A percentile compares a stretch with the other conserved stretches of the same genome.
Evolutionary conservation across 768 basidiomycete species (phyloP).

Genomic region (Cystobasidium ongulense): DNA sequence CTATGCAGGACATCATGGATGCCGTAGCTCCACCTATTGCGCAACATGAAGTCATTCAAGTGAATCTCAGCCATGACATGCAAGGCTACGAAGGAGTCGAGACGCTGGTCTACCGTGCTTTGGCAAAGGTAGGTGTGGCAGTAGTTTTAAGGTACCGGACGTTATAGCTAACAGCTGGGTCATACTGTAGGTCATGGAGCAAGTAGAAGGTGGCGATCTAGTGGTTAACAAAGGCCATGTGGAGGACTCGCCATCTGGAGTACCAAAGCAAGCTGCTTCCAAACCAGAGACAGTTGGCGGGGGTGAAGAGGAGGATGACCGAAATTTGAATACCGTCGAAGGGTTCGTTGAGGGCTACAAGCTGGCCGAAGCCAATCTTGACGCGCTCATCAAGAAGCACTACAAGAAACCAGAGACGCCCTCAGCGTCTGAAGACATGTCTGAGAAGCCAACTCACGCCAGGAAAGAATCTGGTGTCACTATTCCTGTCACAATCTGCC

Average conservation of each 20-base stretch:
- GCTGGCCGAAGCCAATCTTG: slow-evolving; percentile 61
- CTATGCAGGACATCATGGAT: slow-evolving; percentile 82
- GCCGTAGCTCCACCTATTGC: slow-evolving; percentile 97
- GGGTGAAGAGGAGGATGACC: slow-evolving; percentile 44
- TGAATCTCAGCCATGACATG: slow-evolving; percentile 95
- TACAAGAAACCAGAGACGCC: neutral
- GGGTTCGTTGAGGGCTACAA: slow-evolving; percentile 76
- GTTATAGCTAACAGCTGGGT: neutral
- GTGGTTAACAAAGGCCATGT: slow-evolving; percentile 75
- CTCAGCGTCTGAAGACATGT: neutral
- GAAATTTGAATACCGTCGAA: slow-evolving; percentile 75
- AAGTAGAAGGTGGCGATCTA: slow-evolving; percentile 85
- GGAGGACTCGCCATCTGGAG: slow-evolving; percentile 50
- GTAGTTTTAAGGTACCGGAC: neutral
- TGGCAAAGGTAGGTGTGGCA: slow-evolving; percentile 56
- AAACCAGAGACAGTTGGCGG: slow-evolving; percentile 39
- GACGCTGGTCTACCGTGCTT: slow-evolving; percentile 77
- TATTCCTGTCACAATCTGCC: slow-evolving; percentile 60
- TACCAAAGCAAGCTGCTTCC: slow-evolving; percentile 50
- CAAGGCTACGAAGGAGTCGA: slow-evolving; percentile 91
- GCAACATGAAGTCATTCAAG: slow-evolving; percentile 93
- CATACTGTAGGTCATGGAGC: slow-evolving; percentile 68
- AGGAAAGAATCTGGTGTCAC: slow-evolving; percentile 35
- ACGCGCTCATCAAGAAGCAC: slow-evolving; percentile 38
- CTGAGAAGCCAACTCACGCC: neutral